phyloP scores from a whole-genome alignment of 495 filamentous ascomycete genomes.

The Trichoderma reesei region DNA sequence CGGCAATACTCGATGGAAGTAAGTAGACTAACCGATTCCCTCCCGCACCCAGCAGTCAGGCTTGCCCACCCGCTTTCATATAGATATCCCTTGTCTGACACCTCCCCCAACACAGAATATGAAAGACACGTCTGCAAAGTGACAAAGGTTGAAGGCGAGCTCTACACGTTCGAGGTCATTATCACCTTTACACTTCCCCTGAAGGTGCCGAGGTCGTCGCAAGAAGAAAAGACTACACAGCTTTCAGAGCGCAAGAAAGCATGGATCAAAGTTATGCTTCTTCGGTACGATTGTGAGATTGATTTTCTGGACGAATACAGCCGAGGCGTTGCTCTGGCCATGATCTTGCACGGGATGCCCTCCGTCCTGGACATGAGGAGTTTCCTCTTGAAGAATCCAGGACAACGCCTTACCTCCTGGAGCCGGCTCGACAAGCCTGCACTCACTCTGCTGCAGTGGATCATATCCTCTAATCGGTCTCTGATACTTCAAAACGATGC shows the following conservation, averaged over 20 bases:
- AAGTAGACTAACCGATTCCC: not conserved
- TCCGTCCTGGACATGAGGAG: conserved; percentile 50
- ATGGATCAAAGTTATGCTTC: not conserved
- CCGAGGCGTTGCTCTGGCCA: conserved; percentile 44
- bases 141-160: not conserved
- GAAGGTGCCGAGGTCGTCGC: not conserved
- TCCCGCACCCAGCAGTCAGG: too few relatives aligned
- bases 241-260: not conserved
- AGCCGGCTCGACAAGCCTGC: conserved; percentile 54
- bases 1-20: not conserved
- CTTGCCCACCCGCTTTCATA: not conserved
- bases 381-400: conserved; percentile 41
- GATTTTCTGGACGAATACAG: conserved; percentile 18
- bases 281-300: conserved; percentile 16
- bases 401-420: conserved; percentile 48
- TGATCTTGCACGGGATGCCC: conserved; percentile 60
- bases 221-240: not conserved
- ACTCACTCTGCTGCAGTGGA: conserved; percentile 68
- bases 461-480: conserved; percentile 83
- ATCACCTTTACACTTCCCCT: not conserved
- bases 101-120: not conserved
- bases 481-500: conserved; percentile 67
- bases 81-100: not conserved
- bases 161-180: not conserved
- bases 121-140: conserved; percentile 1